These are phyloP conservation scores for Globisporangium middletonii DNA, from an alignment of 352 stramenopile genomes.

Conservation along the genomic window DNA sequence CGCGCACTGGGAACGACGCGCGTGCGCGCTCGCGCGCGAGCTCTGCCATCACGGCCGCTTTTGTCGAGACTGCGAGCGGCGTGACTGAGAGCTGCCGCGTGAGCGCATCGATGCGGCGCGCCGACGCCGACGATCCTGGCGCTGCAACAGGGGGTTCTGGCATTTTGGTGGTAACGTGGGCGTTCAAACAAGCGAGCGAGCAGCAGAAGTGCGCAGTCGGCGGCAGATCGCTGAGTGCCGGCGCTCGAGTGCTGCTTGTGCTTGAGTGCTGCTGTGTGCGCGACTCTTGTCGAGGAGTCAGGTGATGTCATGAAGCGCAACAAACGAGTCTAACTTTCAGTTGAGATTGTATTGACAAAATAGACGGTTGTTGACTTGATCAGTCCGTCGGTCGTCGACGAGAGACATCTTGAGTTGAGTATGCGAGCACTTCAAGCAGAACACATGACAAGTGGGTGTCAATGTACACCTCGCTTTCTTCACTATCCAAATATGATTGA, in stretches of 20 bases:
- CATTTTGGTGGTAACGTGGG: neutral
- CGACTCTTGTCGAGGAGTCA: no score
- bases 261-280: no score
- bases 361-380: no score
- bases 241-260: no score
- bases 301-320: no score
- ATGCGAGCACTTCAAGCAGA: neutral
- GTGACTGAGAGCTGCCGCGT: slow-evolving; percentile 33
- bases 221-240: no score
- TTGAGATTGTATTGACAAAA: no score
- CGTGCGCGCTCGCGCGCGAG: slow-evolving; percentile 39
- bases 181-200: no score
- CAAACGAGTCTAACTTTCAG: no score
- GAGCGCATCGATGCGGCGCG: slow-evolving; percentile 42
- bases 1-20: slow-evolving; percentile 42
- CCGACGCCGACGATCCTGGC: slow-evolving; percentile 19
- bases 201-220: no score
- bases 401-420: neutral
- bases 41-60: slow-evolving; percentile 29
- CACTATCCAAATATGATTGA: neutral
- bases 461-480: neutral
- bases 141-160: slow-evolving; percentile 8
- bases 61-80: slow-evolving; percentile 35
- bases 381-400: neutral
- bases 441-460: neutral